Percentiles rank a stretch among this genome's conserved stretches.
Conservation (phyloP, 768 basidiomycete species). For the Chlorophyllum brunneum region DNA sequence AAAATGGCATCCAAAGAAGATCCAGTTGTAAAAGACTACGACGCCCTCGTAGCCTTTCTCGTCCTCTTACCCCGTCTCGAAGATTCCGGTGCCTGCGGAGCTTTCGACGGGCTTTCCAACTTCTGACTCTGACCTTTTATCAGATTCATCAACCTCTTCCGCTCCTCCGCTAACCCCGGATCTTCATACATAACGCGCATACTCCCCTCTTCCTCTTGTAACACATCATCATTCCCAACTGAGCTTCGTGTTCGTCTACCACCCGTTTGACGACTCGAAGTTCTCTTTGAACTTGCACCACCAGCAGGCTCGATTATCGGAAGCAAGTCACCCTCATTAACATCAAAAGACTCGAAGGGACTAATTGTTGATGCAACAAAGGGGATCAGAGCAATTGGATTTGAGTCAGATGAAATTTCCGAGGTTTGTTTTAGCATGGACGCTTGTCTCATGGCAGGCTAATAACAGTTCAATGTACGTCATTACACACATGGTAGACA, state of each 20-base stretch:
- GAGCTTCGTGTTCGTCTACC: constrained; percentile 16
- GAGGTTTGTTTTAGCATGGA: constrained; percentile 26
- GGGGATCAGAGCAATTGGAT: neutral
- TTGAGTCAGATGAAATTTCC: neutral
- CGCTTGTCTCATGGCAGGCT: constrained; percentile 36
- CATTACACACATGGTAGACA: neutral
- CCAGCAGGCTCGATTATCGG: constrained; percentile 1
- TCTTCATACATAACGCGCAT: constrained; percentile 67
- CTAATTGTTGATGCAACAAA: constrained; percentile 21
- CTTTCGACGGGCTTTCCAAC: constrained; percentile 10
- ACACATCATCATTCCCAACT: neutral
- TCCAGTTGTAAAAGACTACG: constrained; percentile 20
- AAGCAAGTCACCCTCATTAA: constrained; percentile 5
- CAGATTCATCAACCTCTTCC: constrained; percentile 52
- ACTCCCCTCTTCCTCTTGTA: constrained; percentile 34
- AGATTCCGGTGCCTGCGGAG: constrained; percentile 7
- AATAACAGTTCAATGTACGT: neutral
- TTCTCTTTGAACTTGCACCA: neutral
- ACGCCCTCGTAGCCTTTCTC: constrained; percentile 21
- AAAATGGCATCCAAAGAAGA: neutral
- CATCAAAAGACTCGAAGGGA: constrained; percentile 24
- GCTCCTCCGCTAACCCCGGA: constrained; percentile 57
- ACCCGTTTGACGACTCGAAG: constrained; percentile 12
- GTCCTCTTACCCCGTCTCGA: constrained; percentile 11
- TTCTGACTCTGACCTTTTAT: constrained; percentile 31